Base-by-base conservation (phyloP, 352 stramenopile species). In the Pythium sp. region DNA sequence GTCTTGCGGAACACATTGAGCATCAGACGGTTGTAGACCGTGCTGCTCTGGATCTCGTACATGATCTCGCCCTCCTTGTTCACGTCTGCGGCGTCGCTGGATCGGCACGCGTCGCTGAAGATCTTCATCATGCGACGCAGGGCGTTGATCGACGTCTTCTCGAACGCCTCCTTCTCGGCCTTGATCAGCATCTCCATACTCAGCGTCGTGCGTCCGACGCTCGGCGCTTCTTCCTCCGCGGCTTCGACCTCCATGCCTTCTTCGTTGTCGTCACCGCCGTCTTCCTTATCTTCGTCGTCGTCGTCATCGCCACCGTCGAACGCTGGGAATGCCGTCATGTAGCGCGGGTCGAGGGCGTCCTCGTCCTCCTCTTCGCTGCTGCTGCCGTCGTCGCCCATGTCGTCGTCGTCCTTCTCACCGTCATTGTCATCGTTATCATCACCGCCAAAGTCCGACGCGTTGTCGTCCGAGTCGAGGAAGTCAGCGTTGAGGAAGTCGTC, bases 11-110 rank as follows among this genome's bases (percentile, higher is more conserved):
- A 90, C 70, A 95, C 91, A 59, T 90, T 90, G n/a, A 98, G 83
- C 93, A 99, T 98, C 43, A 99, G 75, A 26, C 90, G 81, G 84
- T 98, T 97, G 89, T 98, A 98, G 36, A 98, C 92, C 18, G 91
- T 84, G 58, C 92, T 97, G 69, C 86, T 97, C 64, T 97, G 90
- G 62, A 99, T 97, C 49, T 93, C 82, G 80, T 96, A 99, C 62
- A 83, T 81, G 67, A 96, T 92, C 62, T 94, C 88, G 43, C 78
- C 86, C 5, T 78, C 75, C 58, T 86, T 87, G 68, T 72, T 89
- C 51, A 79, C 67, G 72, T 92, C 86, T 2, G 82, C 86, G 12
- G 90, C 81, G 73, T 98, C 90, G 58, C 90, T 95, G 36, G 97
- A 90, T 71, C 97, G 93, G 78, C 94, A 98, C 1, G 93, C 95